Conservation (phyloP, 306 rosid species). For the Glycine tomentella region DNA sequence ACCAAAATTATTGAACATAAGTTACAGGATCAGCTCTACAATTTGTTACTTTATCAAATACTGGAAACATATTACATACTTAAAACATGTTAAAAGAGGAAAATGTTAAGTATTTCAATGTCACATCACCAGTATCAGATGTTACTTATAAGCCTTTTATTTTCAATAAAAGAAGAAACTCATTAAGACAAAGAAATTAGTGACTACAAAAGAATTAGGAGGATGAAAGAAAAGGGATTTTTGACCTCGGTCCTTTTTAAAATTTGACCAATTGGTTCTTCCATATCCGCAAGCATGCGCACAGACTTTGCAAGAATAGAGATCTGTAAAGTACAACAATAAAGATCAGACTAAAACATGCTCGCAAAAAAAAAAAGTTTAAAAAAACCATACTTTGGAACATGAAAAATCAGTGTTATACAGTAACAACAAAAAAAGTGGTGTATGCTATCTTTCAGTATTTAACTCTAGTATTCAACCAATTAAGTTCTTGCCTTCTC, state of each 20-base stretch:
- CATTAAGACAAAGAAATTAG: not conserved
- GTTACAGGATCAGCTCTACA: slow-evolving; percentile 1
- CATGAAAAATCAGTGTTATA: slow-evolving; percentile 16
- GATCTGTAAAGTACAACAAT: slow-evolving; percentile 57
- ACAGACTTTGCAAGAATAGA: slow-evolving; percentile 71
- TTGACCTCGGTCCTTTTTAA: slow-evolving; percentile 76
- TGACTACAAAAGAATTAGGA: slow-evolving; percentile 11
- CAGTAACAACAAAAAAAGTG: not conserved
- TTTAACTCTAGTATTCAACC: slow-evolving; percentile 11
- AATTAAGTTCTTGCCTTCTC: slow-evolving; percentile 50
- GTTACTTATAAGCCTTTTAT: not conserved
- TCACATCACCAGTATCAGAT: not conserved
- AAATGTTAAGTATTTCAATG: not conserved
- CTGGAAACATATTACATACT: not conserved
- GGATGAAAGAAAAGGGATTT: slow-evolving; percentile 35
- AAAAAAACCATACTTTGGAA: not conserved
- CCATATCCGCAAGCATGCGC: slow-evolving; percentile 83
- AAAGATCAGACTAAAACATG: slow-evolving; percentile 29
- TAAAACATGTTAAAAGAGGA: not conserved
- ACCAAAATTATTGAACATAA: slow-evolving; percentile 9
- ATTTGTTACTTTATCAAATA: slow-evolving; percentile 25
- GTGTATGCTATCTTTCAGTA: not conserved
- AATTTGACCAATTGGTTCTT: slow-evolving; percentile 82
- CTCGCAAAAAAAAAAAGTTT: not conserved
- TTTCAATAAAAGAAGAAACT: not conserved